Base-by-base conservation (phyloP, 2,329 filamentous ascomycete species). In the Hirsutella minnesotensis region DNA sequence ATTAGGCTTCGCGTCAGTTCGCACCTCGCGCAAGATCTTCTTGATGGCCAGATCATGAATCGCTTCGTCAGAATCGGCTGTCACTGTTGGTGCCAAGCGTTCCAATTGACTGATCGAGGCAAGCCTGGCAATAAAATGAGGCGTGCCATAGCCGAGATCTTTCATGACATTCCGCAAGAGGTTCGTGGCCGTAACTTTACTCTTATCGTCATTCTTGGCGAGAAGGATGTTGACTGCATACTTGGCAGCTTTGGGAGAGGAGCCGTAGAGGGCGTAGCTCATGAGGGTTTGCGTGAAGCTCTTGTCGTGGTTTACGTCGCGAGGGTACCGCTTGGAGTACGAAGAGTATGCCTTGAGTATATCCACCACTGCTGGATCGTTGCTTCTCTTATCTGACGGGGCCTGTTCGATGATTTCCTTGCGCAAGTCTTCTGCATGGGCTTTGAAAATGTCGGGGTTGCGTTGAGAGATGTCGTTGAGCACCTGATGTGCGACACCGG, bases 281-380 rank as follows among this genome's bases (percentile, higher is more conserved):
- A 83, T 79, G 59, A 98, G 73, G 1, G 87, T 82, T 54, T 92
- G 80, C 27, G 79, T 71, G 53, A 96, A 90, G 50, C 84, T 85
- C 44, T 82, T 79, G 47, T 94, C 85, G 46, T 79, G 76, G 1
- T 86, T 85, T 42, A 98, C 77, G 46, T 96, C 89, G 10, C 80
- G 73, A 0, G 90, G 81, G 51, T 94, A 90, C 53, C 83, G 88
- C 55, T 82, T 83, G 1, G 89, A 86, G 59, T 95, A 98, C 2
- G 85, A 87, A 9, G 90, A 85, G 58, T 92, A 95, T 3, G 94
- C 90, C 59, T 94, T 95, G 45, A 98, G 70, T 2, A 90, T 90
- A 54, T 95, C 86, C 12, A 92, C 86, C n/a, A 86, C 81, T 3
- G 77, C 73, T 1, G 77, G 62, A 42, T 90, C 83, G 47, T 89